Evolutionary conservation across 106 monocot species (phyloP).

Genomic region (Acanthochlamys bracteata): DNA sequence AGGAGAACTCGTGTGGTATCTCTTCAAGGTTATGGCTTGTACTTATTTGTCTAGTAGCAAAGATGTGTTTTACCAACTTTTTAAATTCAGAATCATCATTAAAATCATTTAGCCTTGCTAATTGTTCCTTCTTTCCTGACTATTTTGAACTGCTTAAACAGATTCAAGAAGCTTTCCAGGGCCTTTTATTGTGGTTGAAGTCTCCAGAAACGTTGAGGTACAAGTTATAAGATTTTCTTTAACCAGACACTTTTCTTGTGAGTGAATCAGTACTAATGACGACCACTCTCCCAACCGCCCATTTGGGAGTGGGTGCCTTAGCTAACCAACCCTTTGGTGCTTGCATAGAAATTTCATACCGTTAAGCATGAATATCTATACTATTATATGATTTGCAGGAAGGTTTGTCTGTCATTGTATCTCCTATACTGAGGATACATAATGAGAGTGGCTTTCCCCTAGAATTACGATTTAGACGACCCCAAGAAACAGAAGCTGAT

Average conservation of each 20-base stretch:
- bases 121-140: neutral
- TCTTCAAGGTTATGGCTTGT: slow-evolving; percentile 44
- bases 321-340: too few relatives aligned
- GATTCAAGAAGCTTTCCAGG: slow-evolving; percentile 71
- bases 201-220: slow-evolving; percentile 62
- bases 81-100: too few relatives aligned
- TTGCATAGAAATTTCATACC: too few relatives aligned
- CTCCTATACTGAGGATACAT: slow-evolving; percentile 59
- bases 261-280: too few relatives aligned
- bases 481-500: slow-evolving; percentile 38
- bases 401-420: slow-evolving; percentile 51
- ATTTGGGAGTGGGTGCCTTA: too few relatives aligned
- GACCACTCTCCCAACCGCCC: too few relatives aligned
- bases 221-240: slow-evolving; percentile 1
- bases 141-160: slow-evolving; percentile 21
- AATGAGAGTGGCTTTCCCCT: slow-evolving; percentile 70
- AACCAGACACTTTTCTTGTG: too few relatives aligned
- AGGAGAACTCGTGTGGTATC: slow-evolving; percentile 66
- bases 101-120: neutral
- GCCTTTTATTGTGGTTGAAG: slow-evolving; percentile 63
- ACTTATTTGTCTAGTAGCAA: neutral
- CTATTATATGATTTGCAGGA: slow-evolving; percentile 39
- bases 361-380: too few relatives aligned
- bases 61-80: too few relatives aligned
- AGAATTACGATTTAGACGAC: slow-evolving; percentile 46